Conservation (phyloP, 2,329 filamentous ascomycete genomes). For the Emergomyces africanus region DNA sequence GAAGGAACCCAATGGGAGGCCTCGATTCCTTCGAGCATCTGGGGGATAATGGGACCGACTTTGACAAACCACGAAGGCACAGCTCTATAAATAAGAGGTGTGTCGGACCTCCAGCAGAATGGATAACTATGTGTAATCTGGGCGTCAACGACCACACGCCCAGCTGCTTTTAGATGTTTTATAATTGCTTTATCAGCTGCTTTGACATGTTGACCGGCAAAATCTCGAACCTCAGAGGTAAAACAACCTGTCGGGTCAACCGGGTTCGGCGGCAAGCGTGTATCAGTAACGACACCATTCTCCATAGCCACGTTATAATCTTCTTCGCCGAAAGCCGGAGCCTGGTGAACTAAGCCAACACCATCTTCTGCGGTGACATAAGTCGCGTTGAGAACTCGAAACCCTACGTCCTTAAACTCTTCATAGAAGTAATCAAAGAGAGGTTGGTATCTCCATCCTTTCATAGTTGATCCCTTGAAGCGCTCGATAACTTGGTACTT, state of each 20-base stretch:
- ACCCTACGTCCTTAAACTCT: constrained; percentile 73
- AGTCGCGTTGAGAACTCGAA: constrained; percentile 66
- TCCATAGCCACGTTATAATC: constrained; percentile 78
- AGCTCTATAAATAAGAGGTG: constrained; percentile 80
- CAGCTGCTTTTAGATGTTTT: constrained; percentile 66
- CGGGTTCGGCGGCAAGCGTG: constrained; percentile 72
- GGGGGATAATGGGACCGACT: constrained; percentile 66
- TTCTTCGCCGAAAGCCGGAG: constrained; percentile 88
- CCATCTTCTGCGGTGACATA: constrained; percentile 86
- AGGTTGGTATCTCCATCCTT: constrained; percentile 79
- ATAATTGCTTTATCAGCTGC: constrained; percentile 87
- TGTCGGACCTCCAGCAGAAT: constrained; percentile 92
- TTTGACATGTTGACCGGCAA: constrained; percentile 80
- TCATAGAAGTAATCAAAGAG: constrained; percentile 84
- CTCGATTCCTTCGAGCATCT: constrained; percentile 86
- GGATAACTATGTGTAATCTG: constrained; percentile 86
- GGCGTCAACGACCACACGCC: constrained; percentile 69
- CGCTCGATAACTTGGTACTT: constrained; percentile 76
- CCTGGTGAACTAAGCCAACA: constrained; percentile 87
- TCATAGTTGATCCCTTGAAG: constrained; percentile 70
- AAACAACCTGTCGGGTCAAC: constrained; percentile 77
- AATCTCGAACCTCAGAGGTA: constrained; percentile 63
- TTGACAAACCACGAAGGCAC: constrained; percentile 94
- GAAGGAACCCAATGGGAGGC: constrained; percentile 83
- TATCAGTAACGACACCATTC: constrained; percentile 62